Evolutionary conservation across 306 rosid genomes (phyloP).

Genomic region (Quercus parvula): DNA sequence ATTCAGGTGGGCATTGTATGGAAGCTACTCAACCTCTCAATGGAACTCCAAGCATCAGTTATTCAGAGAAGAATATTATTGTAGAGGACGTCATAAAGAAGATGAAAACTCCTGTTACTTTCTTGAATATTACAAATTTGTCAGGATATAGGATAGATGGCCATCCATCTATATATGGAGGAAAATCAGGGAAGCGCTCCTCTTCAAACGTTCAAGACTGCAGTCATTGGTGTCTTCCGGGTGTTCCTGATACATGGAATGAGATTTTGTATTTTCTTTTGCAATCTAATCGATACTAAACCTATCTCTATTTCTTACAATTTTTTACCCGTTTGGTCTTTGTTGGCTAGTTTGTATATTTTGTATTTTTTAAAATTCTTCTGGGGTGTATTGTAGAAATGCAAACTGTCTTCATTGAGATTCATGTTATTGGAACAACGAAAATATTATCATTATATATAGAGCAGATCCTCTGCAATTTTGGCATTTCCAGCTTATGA

Average conservation of each 20-base stretch:
- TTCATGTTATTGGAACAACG: neutral
- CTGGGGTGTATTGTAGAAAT: neutral
- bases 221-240: conserved; percentile 99
- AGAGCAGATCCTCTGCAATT: neutral
- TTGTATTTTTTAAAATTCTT: neutral
- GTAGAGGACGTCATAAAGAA: conserved; percentile 55
- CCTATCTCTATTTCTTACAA: conserved; percentile 1
- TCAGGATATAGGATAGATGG: conserved; percentile 76
- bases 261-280: conserved; percentile 62
- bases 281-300: conserved; percentile 30
- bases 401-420: neutral
- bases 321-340: conserved; percentile 8
- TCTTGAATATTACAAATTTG: conserved; percentile 70
- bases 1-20: conserved; percentile 85
- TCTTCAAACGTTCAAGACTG: conserved; percentile 65
- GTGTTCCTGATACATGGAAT: conserved; percentile 92
- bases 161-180: conserved; percentile 80
- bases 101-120: conserved; percentile 73
- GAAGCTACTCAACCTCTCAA: conserved; percentile 65
- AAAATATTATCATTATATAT: neutral
- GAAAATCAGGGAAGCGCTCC: conserved; percentile 29
- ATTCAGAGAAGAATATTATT: conserved; percentile 54
- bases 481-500: neutral
- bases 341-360: neutral
- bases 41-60: conserved; percentile 23